Evolutionary conservation across 2,329 filamentous ascomycete species (phyloP), one percentile per base, ranked within the genome.

Genomic region (Pseudogymnoascus sp.): DNA sequence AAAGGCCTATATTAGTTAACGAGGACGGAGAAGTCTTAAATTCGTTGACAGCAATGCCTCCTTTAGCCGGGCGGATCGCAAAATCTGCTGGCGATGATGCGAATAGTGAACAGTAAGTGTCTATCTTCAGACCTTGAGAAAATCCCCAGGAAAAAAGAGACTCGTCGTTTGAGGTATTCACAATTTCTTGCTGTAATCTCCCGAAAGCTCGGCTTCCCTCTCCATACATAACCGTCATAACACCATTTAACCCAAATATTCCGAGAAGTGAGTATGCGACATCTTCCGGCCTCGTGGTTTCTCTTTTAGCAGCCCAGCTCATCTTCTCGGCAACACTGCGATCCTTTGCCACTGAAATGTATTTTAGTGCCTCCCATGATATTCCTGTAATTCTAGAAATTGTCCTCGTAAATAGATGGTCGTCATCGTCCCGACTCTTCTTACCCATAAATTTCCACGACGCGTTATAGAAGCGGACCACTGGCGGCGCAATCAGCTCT

Each of bases 251-350:
- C 0, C 68, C 67, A 33, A 79, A 79, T 0, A 79, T 68, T 0
- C 77, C 77, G 3, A 79, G 62, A 0, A 80, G 67, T 15, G 71
- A 77, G 38, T 79, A 80, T 0, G 77, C 75, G n/a, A 71, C 69
- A 38, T 79, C 78, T 59, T 79, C 76, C 0, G 53, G 9, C 2
- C 73, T 63, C 0, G 69, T 72, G 0, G 75, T 76, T 1, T 66
- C 30, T 0, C 76, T 68, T 3, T 66, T 53, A 0, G 74, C 67
- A 0, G 75, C 75, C 76, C 76, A 78, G 0, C 73, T 73, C 74
- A 78, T 77, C 0, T 72, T 68, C 35, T 73, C 69, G 0, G 75
- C 75, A 47, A 75, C 38, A 0, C 35, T n/a, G 22, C 22, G 22
- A 22, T 22, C 22, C 22, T 22, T 47, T 15, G 14, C 41, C 6